Conservation (phyloP, 2,329 filamentous ascomycete species). For the Neonectria ditissima region DNA sequence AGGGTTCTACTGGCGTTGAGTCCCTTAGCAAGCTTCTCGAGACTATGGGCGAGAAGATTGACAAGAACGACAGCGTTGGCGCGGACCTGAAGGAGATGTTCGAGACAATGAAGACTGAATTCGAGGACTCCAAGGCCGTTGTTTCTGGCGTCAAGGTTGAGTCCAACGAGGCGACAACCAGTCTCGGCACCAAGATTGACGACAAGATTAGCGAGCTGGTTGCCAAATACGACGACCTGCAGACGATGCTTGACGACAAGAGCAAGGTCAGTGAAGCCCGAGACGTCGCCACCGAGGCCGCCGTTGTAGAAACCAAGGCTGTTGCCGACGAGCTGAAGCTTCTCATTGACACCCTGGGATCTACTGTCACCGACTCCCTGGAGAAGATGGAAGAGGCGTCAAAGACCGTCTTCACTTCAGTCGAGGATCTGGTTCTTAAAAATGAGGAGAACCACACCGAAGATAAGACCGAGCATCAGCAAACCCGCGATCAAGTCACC, state of each 20-base stretch:
- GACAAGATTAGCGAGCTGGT: slow-evolving; percentile 81
- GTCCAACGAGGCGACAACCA: slow-evolving; percentile 75
- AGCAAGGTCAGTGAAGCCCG: slow-evolving; percentile 79
- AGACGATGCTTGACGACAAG: slow-evolving; percentile 78
- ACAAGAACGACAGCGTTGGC: slow-evolving; percentile 66
- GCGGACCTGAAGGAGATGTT: slow-evolving; percentile 78
- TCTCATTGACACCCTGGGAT: slow-evolving; percentile 86
- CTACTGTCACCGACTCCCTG: slow-evolving; percentile 82
- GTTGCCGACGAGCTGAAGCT: slow-evolving; percentile 89
- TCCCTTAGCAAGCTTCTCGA: slow-evolving; percentile 78
- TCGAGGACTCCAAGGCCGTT: slow-evolving; percentile 86
- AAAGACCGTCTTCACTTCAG: slow-evolving; percentile 84
- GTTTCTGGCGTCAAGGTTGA: slow-evolving; percentile 86
- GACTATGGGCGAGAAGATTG: slow-evolving; percentile 71
- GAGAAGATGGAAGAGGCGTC: slow-evolving; percentile 91
- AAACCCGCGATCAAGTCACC: slow-evolving; percentile 84
- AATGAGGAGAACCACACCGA: slow-evolving; percentile 81
- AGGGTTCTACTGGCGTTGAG: slow-evolving; percentile 79
- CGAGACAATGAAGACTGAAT: slow-evolving; percentile 83
- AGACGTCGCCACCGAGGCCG: slow-evolving; percentile 77
- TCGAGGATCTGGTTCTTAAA: slow-evolving; percentile 82
- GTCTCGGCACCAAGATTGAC: slow-evolving; percentile 67
- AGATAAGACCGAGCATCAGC: slow-evolving; percentile 81
- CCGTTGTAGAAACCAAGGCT: slow-evolving; percentile 79
- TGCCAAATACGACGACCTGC: slow-evolving; percentile 88